These are phyloP conservation scores for Kwoniella heveanensis DNA, from an alignment of 768 basidiomycete genomes.

Conservation along the genomic window DNA sequence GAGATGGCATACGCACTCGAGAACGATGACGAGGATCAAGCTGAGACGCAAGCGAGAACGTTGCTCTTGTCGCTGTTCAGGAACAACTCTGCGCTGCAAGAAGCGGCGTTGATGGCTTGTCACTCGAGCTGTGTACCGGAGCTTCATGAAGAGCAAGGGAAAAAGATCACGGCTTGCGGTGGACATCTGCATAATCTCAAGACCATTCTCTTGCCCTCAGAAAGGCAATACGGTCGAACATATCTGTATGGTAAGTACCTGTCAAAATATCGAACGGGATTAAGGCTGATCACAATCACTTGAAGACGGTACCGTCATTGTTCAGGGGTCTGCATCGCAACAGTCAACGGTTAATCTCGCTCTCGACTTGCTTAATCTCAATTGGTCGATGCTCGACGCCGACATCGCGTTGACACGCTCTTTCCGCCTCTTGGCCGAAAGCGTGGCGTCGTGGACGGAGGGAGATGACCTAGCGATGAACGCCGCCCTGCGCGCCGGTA, in stretches of 20 bases:
- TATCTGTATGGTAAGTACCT: conserved; percentile 73
- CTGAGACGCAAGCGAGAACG: conserved; percentile 26
- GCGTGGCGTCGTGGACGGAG: conserved; percentile 67
- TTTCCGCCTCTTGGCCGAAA: conserved; percentile 73
- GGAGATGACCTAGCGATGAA: conserved; percentile 65
- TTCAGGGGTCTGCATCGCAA: conserved; percentile 39
- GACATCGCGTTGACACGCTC: conserved; percentile 74
- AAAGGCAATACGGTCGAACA: conserved; percentile 76
- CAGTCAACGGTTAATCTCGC: conserved; percentile 62
- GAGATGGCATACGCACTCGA: conserved; percentile 33
- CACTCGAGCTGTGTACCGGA: conserved; percentile 71
- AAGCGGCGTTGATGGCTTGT: conserved; percentile 70
- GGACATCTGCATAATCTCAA: conserved; percentile 69
- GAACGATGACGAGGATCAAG: conserved; percentile 24
- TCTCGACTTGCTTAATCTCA: conserved; percentile 78
- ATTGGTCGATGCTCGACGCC: conserved; percentile 79
- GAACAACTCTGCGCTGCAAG: conserved; percentile 54
- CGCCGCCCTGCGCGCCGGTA: conserved; percentile 64
- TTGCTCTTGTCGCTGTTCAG: conserved; percentile 40
- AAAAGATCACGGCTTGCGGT: conserved; percentile 60
- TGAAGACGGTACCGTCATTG: conserved; percentile 33
- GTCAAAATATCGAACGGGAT: neutral
- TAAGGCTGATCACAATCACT: neutral
- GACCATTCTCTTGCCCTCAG: conserved; percentile 64
- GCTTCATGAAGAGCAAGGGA: conserved; percentile 67